phyloP scores from a whole-genome alignment of 345 rosid species.

The Moringa oleifera region DNA sequence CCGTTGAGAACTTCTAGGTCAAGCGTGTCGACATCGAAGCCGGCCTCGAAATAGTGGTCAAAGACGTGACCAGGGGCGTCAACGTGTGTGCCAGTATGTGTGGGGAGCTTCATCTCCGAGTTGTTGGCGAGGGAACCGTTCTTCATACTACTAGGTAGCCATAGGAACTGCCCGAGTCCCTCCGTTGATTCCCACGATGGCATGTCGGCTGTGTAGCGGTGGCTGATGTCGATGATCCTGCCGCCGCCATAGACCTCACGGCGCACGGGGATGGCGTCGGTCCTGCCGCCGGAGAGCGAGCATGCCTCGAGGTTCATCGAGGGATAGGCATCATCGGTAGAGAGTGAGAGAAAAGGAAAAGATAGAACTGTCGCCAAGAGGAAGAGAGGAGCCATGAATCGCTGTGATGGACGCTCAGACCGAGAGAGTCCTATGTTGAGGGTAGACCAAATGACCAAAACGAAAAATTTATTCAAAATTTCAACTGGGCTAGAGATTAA shows the following conservation, averaged over 20 bases:
- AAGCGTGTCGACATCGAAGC: slow-evolving; percentile 88
- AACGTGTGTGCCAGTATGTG: slow-evolving; percentile 90
- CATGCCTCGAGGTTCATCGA: slow-evolving; percentile 3
- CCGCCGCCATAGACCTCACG: slow-evolving; percentile 74
- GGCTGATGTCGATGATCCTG: slow-evolving; percentile 69
- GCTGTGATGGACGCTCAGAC: too few species aligned
- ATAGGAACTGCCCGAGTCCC: slow-evolving; percentile 54
- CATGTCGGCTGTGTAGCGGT: slow-evolving; percentile 54
- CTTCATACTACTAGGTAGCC: slow-evolving; percentile 75
- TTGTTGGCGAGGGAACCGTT: slow-evolving; percentile 81
- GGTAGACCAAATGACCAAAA: too few species aligned
- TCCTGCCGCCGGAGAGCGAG: slow-evolving; percentile 15
- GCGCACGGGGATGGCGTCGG: slow-evolving; percentile 44
- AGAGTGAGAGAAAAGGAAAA: background rate
- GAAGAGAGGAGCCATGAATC: background rate
- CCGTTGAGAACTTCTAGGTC: slow-evolving; percentile 67
- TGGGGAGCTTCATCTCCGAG: slow-evolving; percentile 84
- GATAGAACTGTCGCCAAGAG: background rate
- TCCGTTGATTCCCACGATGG: slow-evolving; percentile 50
- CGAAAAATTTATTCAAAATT: too few species aligned
- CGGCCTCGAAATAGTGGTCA: slow-evolving; percentile 85
- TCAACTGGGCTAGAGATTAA: too few species aligned
- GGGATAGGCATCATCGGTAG: slow-evolving; percentile 26
- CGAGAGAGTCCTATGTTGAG: too few species aligned
- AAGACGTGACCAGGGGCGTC: slow-evolving; percentile 93